phyloP scores from a whole-genome alignment of 768 basidiomycete species.

The Tulasnella sp. region DNA sequence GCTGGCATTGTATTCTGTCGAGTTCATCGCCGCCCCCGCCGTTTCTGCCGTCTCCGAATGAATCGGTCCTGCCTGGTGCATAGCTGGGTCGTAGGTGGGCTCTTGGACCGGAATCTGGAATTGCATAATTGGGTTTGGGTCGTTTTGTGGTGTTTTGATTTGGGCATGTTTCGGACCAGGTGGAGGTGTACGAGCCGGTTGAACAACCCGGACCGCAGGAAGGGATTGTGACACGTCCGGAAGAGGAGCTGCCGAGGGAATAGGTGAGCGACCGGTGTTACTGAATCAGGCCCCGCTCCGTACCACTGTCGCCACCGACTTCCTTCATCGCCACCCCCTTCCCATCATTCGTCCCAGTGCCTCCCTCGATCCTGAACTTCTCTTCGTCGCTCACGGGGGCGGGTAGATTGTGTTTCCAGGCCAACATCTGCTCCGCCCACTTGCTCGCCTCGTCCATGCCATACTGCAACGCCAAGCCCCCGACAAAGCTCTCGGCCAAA shows the following conservation, averaged over 20 bases:
- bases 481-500: not conserved
- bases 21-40: not conserved
- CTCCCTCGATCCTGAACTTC: not conserved
- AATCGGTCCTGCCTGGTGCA: not conserved
- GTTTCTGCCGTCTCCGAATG: not conserved
- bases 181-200: not conserved
- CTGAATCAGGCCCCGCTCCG: no score
- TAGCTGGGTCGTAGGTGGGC: not conserved
- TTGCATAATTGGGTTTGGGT: not conserved
- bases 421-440: conserved; percentile 11
- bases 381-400: not conserved
- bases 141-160: not conserved
- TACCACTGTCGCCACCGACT: not conserved
- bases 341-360: not conserved
- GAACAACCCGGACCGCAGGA: not conserved
- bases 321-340: not conserved
- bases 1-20: not conserved
- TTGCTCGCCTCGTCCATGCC: not conserved
- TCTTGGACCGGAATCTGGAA: not conserved
- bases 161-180: not conserved
- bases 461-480: conserved; percentile 6
- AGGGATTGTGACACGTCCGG: not conserved
- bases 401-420: not conserved
- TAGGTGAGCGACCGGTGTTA: no score
- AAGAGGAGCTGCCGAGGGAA: no score